Base-by-base conservation (phyloP, 805 yeast species). In the Nakazawaea wickerhamii region DNA sequence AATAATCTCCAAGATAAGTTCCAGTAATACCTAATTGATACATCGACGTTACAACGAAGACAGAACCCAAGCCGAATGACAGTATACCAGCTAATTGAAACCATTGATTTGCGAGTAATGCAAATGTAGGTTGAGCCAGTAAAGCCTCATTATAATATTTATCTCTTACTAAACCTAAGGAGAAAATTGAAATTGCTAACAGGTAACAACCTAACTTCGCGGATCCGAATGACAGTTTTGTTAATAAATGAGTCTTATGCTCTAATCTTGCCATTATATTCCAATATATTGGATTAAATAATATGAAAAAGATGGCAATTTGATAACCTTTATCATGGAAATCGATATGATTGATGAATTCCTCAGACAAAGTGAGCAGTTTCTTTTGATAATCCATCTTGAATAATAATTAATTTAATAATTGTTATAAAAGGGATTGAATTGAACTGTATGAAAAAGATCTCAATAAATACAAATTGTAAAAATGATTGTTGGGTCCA, bases 241-340 rank as follows among this genome's bases (percentile, higher is more conserved):
- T 86, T 42, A 91, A 64, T 41, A 84, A 54, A 51, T 84, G 84
- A 13, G 86, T 79, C 46, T 77, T 77, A 70, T 87, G 87, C 59
- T 93, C 98, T 21, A 76, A 55, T 53, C 98, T 75, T 5, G 99
- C 99, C 18, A 77, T 95, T 45, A 84, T 73, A 61, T 93, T 93
- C 99, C 99, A 93, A 59, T 90, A 91, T 25, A 85, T 75, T 14
- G 99, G 99, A 60, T 93, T 93, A 75, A 93, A 90, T 13, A 81
- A 79, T 52, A 93, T 84, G 23, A 84, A 75, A 7, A 70, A 73
- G 22, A 86, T 58, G 4, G 91, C 77, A 45, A 66, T 23, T 15
- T 43, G 46, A 30, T 38, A 43, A 20, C 34, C 30, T 20, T 20
- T 34, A 18, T 43, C 38, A 9, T 34, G 25, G 28, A 43, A 43